phyloP scores from a whole-genome alignment of 2,329 filamentous ascomycete genomes.

The Chalaropsis thielavioides region DNA sequence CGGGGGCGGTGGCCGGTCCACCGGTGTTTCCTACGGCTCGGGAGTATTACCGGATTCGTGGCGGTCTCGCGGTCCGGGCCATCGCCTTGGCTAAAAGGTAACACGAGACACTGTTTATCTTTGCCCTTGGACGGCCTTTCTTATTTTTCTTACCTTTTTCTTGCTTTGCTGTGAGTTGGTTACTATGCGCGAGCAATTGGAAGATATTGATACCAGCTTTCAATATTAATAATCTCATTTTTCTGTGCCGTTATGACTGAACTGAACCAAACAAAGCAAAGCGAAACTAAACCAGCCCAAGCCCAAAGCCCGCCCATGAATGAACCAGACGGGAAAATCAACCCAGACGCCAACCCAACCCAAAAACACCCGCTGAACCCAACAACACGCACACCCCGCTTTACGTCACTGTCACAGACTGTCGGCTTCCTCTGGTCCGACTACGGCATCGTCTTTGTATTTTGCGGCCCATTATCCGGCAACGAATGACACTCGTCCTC shows the following conservation, averaged over 20 bases:
- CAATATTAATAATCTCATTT: neutral
- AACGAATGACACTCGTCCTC: constrained; percentile 18
- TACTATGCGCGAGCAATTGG: no score
- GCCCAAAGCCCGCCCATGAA: neutral
- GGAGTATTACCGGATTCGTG: constrained; percentile 49
- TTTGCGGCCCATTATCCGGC: neutral
- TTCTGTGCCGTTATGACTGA: neutral
- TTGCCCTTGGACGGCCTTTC: neutral
- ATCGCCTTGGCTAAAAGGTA: constrained; percentile 40
- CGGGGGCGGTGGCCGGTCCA: constrained; percentile 10
- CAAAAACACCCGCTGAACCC: neutral
- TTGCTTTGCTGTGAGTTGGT: neutral
- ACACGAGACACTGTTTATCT: neutral
- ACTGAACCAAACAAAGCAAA: no score
- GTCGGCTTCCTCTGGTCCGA: neutral
- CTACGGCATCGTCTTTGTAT: neutral
- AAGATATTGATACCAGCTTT: neutral
- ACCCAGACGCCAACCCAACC: neutral
- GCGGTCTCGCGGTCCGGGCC: constrained; percentile 47
- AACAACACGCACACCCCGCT: neutral
- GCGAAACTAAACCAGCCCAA: no score
- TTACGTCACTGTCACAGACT: no score
- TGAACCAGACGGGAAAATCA: neutral
- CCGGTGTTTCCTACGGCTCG: constrained; percentile 16
- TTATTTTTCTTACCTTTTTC: neutral